Evolutionary conservation across 2,329 filamentous ascomycete genomes (phyloP), one percentile per base, ranked within the genome.

Genomic region (Colletotrichum incanum): DNA sequence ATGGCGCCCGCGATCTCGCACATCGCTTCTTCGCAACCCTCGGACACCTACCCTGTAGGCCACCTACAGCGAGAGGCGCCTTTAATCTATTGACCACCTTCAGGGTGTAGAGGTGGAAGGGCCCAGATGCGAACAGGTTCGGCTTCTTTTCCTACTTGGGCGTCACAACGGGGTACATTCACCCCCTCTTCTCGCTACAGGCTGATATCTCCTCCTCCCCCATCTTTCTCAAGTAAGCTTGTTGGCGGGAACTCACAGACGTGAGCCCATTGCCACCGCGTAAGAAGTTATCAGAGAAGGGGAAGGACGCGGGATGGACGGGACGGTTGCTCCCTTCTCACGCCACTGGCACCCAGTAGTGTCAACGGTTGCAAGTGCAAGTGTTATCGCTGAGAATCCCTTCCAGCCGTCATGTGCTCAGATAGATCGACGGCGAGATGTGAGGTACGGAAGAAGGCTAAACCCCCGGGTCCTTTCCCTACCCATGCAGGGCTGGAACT

Each of bases 1-100:
- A 70, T 72, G 59, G 45, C 39, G 31, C 69, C 69, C 54, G 54
- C 52, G 59, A 72, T 70, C 60, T 43, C 23, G 60, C 47, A 54
- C 45, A 63, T 37, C 60, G 39, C 23, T 31, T 18, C 26, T 26
- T 56, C 59, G 26, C 45, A 59, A 49, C 26, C 45, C 14, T n/a
- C 23, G 11, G 12, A 9, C 4, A 54, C 52, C 52, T 37, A 41
- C 50, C 28, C 31, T 65, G 60, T 52, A 59, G 26, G 39, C 50
- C 1, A n/a, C 64, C 41, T 67, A 23, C 59, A 56, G 52, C 49
- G 34, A 23, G 37, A 37, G 3, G 39, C 49, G 28, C 45, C 39
- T 45, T 49, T 55, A 34, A 39, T 69, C 43, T 55, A 31, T 39
- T 39, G 28, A 41, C 49, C 37, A 9, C n/a, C 31, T 39, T 41